Evolutionary conservation across 2,329 filamentous ascomycete genomes (phyloP).

Genomic region (Blumeriella jaapii): DNA sequence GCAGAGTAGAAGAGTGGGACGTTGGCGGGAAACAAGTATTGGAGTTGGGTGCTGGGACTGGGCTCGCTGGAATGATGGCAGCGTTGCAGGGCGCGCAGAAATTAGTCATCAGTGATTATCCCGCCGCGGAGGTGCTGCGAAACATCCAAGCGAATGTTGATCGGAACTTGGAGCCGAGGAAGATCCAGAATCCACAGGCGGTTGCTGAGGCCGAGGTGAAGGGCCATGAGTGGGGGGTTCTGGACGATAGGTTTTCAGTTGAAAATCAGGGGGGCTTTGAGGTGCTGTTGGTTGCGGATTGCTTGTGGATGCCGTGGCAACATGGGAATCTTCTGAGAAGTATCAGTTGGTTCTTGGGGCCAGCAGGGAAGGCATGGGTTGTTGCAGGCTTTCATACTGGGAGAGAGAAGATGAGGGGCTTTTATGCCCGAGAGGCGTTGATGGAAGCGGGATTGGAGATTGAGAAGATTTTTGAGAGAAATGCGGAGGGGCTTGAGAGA

Average conservation of each 20-base stretch:
- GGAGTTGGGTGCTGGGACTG: slow-evolving; percentile 58
- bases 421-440: slow-evolving; percentile 44
- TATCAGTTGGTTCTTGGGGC: slow-evolving; percentile 48
- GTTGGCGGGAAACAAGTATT: slow-evolving; percentile 31
- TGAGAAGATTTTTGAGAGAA: slow-evolving; percentile 57
- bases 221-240: slow-evolving; percentile 56
- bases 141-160: slow-evolving; percentile 47
- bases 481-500: slow-evolving; percentile 51
- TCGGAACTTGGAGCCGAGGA: slow-evolving; percentile 33
- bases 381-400: slow-evolving; percentile 65
- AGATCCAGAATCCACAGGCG: slow-evolving; percentile 1
- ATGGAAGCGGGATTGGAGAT: slow-evolving; percentile 41
- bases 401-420: slow-evolving; percentile 49
- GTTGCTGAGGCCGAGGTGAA: slow-evolving; percentile 33
- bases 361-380: slow-evolving; percentile 42
- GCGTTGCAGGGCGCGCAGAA: slow-evolving; percentile 36
- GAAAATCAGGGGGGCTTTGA: slow-evolving; percentile 37
- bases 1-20: background rate
- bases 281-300: slow-evolving; percentile 58
- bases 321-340: slow-evolving; percentile 54
- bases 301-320: slow-evolving; percentile 64
- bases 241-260: slow-evolving; percentile 17
- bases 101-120: slow-evolving; percentile 57
- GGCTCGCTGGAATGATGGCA: slow-evolving; percentile 39
- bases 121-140: slow-evolving; percentile 44